Evolutionary conservation across 1,284 basidiomycete genomes (phyloP), one percentile per base, ranked within the genome.

Genomic region (Kalmanozyma brasiliensis): DNA sequence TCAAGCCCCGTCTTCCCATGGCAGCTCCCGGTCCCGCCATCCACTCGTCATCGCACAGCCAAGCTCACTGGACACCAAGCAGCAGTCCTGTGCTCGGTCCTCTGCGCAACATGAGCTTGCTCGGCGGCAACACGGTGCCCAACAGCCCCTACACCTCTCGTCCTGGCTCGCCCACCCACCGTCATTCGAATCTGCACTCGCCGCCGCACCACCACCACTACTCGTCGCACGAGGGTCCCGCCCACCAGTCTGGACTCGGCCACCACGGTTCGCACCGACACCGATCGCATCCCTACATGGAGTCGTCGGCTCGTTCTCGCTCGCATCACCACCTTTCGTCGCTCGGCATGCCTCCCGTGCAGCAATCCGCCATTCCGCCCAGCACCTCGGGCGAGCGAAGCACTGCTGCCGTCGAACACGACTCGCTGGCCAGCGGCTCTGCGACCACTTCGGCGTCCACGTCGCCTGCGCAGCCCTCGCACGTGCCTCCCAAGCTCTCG

Each of bases 41-140:
- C 17, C 65, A 45, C 40, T 48, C 52, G n/a, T 10, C n/a, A n/a
- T n/a, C 48, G 32, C 53, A 49, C 45, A 51, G 32, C 47, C 47
- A 60, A 11, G 32, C 77, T 4, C 58, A 78, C 42, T 80, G 74
- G 71, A 81, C 79, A 9, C 79, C 79, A 11, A 78, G 76, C 37
- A 74, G 77, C 53, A 78, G 76, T 36, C 79, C 79, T 42, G 79
- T 81, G 8, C 74, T 81, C 6, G 79, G 77, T 22, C 77, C 79
- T 34, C 52, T 81, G 42, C 73, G 77, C 40, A 79, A 70, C 56
- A 79, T 81, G 78, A 77, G 72, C 47, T 48, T 81, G 32, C 71
- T 81, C 30, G 76, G 76, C 26, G 67, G 68, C 41, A 67, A 70
- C 43, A 80, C 78, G 24, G 77, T 78, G 24, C 77, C 77, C 42